Evolutionary conservation across 495 filamentous ascomycete species (phyloP).

Genomic region (Lasiosphaeriaceae sp.): DNA sequence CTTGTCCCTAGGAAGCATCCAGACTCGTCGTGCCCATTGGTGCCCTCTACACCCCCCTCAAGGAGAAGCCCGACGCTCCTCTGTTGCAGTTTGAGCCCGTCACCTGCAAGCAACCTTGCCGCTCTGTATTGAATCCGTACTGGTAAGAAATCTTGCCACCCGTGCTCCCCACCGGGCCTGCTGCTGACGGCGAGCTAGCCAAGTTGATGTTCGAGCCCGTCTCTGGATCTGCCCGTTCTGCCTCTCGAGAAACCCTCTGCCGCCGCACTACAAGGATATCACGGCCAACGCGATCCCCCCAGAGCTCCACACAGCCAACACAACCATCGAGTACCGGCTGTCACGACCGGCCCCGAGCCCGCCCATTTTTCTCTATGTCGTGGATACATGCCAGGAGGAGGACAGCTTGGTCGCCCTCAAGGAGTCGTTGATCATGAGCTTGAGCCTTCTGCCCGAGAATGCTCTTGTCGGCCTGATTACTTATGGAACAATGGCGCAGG

Average conservation of each 20-base stretch:
- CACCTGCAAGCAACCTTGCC: slow-evolving; percentile 93
- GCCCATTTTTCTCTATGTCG: slow-evolving; percentile 95
- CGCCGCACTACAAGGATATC: slow-evolving; percentile 99
- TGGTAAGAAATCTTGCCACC: slow-evolving; percentile 54
- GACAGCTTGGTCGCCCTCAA: slow-evolving; percentile 94
- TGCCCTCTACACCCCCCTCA: slow-evolving; percentile 92
- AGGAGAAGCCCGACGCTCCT: slow-evolving; percentile 88
- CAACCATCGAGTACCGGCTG: slow-evolving; percentile 96
- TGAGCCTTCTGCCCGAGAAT: slow-evolving; percentile 88
- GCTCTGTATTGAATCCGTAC: slow-evolving; percentile 95
- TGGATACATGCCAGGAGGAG: slow-evolving; percentile 98
- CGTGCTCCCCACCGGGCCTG: not conserved
- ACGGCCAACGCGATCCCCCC: slow-evolving; percentile 90
- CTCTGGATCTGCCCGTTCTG: slow-evolving; percentile 99
- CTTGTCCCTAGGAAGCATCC: slow-evolving; percentile 73
- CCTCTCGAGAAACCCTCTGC: slow-evolving; percentile 88
- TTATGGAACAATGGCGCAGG: slow-evolving; percentile 97
- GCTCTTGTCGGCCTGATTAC: slow-evolving; percentile 94
- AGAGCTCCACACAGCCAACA: slow-evolving; percentile 88
- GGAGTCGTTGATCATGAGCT: slow-evolving; percentile 94
- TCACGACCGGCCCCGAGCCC: slow-evolving; percentile 88
- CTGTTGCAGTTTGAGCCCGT: slow-evolving; percentile 95
- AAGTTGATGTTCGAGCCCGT: slow-evolving; percentile 89
- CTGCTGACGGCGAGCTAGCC: slow-evolving; percentile 49
- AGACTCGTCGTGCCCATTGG: slow-evolving; percentile 96